phyloP scores from a whole-genome alignment of 768 basidiomycete species.

The Candolleomyces eurysporus region DNA sequence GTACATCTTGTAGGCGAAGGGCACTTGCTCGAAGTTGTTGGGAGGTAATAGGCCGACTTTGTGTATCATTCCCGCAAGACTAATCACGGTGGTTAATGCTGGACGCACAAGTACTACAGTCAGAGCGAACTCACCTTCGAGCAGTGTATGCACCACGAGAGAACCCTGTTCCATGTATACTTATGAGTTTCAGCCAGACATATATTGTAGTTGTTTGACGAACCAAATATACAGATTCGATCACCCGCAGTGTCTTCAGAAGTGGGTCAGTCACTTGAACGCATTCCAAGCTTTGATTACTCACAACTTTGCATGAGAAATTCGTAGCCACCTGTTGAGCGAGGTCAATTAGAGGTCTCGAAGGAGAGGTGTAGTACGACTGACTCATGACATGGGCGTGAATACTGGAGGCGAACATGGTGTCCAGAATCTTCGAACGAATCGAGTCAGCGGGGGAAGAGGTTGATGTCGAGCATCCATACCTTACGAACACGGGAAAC shows the following conservation, averaged over 20 bases:
- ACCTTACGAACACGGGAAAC: conserved; percentile 39
- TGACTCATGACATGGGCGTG: conserved; percentile 46
- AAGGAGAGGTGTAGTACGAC: not conserved
- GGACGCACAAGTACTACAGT: not conserved
- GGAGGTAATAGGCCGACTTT: conserved; percentile 49
- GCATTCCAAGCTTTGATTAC: conserved; percentile 3
- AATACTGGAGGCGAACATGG: conserved; percentile 49
- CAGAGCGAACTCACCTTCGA: conserved; percentile 24
- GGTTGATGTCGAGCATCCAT: not conserved
- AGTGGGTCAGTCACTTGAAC: not conserved
- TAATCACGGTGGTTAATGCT: not conserved
- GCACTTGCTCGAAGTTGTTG: conserved; percentile 53
- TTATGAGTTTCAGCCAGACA: not conserved
- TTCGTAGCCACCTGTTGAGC: conserved; percentile 40
- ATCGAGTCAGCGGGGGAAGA: not conserved
- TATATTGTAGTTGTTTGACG: not conserved
- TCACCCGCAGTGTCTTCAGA: conserved; percentile 3
- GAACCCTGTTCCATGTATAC: conserved; percentile 37
- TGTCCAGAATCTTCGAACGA: conserved; percentile 39
- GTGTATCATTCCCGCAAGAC: conserved; percentile 43
- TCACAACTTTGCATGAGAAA: conserved; percentile 60
- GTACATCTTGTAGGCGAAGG: conserved; percentile 66
- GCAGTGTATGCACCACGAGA: conserved; percentile 68
- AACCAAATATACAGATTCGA: conserved; percentile 6
- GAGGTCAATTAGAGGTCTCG: not conserved